Evolutionary conservation across 1,284 basidiomycete genomes (phyloP).

Genomic region (Pseudozyma pruni): DNA sequence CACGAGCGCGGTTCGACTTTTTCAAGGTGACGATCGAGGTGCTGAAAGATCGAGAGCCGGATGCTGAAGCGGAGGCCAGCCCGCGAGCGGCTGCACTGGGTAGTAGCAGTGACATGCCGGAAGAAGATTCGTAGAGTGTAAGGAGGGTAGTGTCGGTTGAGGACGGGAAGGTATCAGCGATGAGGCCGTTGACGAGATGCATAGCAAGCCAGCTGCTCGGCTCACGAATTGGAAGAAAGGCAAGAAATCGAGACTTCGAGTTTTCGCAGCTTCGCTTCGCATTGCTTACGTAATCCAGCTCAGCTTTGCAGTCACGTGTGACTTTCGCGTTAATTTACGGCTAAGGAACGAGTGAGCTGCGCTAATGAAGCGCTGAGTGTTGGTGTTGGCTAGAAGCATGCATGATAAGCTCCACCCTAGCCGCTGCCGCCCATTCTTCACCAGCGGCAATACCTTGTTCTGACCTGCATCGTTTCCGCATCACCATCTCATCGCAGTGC

Average conservation of each 20-base stretch:
- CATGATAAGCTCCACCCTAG: neutral
- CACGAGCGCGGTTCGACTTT: slow-evolving; percentile 54
- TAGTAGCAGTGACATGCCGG: slow-evolving; percentile 22
- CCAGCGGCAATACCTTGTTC: neutral
- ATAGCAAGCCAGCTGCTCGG: neutral
- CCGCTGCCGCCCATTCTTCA: neutral
- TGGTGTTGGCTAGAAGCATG: slow-evolving; percentile 8
- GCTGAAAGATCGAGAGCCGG: slow-evolving; percentile 36
- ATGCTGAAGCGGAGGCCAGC: slow-evolving; percentile 21
- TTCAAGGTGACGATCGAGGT: slow-evolving; percentile 31
- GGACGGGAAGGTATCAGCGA: no score
- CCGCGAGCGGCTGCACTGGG: slow-evolving; percentile 9
- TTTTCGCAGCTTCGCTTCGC: neutral
- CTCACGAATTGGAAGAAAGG: slow-evolving; percentile 10
- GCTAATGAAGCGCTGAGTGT: neutral
- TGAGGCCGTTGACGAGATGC: neutral
- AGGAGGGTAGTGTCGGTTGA: no score
- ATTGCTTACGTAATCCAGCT: slow-evolving; percentile 19
- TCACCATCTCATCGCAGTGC: neutral
- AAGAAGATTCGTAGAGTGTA: neutral
- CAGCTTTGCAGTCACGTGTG: slow-evolving; percentile 24
- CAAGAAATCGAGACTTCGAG: slow-evolving; percentile 13
- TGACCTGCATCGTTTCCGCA: neutral
- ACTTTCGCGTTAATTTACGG: slow-evolving; percentile 16
- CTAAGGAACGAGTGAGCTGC: neutral